Evolutionary conservation across 2,329 filamentous ascomycete species (phyloP).

Genomic region (Exophiala oligosperma): DNA sequence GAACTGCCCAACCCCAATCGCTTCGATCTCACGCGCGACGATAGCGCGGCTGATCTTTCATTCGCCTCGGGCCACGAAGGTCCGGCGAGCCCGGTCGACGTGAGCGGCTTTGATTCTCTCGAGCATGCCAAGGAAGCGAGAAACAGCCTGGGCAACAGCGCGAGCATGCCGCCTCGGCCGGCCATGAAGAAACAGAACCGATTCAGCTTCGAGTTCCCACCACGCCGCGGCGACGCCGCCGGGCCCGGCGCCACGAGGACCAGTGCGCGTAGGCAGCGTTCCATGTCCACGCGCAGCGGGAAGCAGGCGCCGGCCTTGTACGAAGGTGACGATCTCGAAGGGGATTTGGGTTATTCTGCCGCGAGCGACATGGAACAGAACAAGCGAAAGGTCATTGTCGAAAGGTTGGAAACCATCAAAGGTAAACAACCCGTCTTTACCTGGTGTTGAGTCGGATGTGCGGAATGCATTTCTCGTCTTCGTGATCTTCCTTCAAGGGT

Average conservation of each 20-base stretch:
- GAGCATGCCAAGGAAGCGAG: slow-evolving; percentile 30
- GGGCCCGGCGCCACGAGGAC: slow-evolving; percentile 47
- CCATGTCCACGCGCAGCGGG: slow-evolving; percentile 25
- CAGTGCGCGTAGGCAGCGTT: slow-evolving; percentile 18
- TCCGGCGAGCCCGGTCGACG: slow-evolving; percentile 38
- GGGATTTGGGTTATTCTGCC: slow-evolving; percentile 90
- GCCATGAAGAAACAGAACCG: slow-evolving; percentile 29
- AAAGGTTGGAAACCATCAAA: slow-evolving; percentile 93
- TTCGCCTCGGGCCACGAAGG: slow-evolving; percentile 31
- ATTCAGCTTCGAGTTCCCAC: slow-evolving; percentile 33
- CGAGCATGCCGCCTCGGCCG: slow-evolving; percentile 39
- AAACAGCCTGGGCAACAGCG: slow-evolving; percentile 38
- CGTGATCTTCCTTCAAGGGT: background rate
- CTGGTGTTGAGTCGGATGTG: slow-evolving; percentile 70
- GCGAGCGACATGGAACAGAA: slow-evolving; percentile 92
- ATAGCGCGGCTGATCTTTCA: slow-evolving; percentile 39
- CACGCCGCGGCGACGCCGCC: slow-evolving; percentile 66
- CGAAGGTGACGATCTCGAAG: slow-evolving; percentile 74
- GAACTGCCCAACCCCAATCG: slow-evolving; percentile 74
- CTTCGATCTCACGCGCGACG: slow-evolving; percentile 63
- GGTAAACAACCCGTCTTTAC: slow-evolving; percentile 94
- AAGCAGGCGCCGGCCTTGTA: slow-evolving; percentile 14
- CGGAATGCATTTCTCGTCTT: background rate
- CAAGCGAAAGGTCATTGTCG: slow-evolving; percentile 91
- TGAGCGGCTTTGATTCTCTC: slow-evolving; percentile 26